A percentile compares a stretch with the other conserved stretches of the same genome.
Conservation (phyloP, 192 early-diverging fungal species). For the Coemansia sp. region DNA sequence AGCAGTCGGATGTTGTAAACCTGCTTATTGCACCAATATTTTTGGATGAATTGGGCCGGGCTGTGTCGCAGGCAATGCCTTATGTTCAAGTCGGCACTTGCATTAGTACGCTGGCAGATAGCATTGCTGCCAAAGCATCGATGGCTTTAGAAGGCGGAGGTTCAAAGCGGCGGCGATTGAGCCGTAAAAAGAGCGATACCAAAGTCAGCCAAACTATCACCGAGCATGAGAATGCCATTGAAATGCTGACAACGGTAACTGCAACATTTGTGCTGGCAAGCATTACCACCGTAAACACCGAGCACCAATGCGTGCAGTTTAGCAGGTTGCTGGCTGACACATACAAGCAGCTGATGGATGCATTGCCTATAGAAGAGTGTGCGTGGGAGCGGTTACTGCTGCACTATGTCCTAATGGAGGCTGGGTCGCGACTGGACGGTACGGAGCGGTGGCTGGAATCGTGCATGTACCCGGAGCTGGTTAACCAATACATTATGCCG, state of each 20-base stretch:
- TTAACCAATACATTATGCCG: constrained; percentile 10
- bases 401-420: constrained; percentile 41
- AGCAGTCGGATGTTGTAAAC: constrained; percentile 4
- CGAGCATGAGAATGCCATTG: neutral
- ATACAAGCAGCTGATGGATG: constrained; percentile 4
- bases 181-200: neutral
- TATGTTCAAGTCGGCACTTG: constrained; percentile 25
- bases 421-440: constrained; percentile 26
- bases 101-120: constrained; percentile 15
- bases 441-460: constrained; percentile 33
- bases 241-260: constrained; percentile 17
- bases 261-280: constrained; percentile 36
- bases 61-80: constrained; percentile 43
- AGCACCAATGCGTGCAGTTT: constrained; percentile 32
- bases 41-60: constrained; percentile 11
- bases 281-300: constrained; percentile 23
- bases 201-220: neutral
- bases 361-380: constrained; percentile 4
- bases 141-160: neutral
- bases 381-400: constrained; percentile 38
- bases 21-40: constrained; percentile 21
- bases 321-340: constrained; percentile 8
- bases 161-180: constrained; percentile 28
- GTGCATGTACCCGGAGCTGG: constrained; percentile 25
- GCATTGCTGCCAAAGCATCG: constrained; percentile 8